Evolutionary conservation across 352 stramenopile genomes (phyloP), one percentile per base, ranked within the genome.

Genomic region (Phytophthora pseudosyringae): DNA sequence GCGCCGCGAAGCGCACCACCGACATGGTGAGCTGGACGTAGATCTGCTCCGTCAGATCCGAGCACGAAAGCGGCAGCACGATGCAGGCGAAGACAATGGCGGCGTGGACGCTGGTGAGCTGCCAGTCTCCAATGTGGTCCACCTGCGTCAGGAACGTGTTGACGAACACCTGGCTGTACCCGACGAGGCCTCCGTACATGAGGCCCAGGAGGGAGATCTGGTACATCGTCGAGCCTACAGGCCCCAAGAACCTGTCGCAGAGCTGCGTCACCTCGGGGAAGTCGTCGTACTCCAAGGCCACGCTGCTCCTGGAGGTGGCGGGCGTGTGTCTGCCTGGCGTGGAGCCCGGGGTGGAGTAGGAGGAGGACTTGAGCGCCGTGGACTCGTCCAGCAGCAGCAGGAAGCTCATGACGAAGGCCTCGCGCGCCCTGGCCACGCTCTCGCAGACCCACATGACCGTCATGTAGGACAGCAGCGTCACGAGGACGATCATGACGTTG

Each of bases 391-490:
- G 44, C 35, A 78, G 43, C 36, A 62, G 44, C 35, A 78, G 43
- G 11, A 69, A 69, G 36, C 36, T 68, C 31, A 77, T 35, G 4
- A 78, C 49, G 31, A 75, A 80, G 45, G 79, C 75, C 40, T 89
- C 75, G 7, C 79, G 67, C 8, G 85, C 83, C 0, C 85, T 75
- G 2, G 76, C 78, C 12, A 91, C 78, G 3, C 75, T 89, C 71
- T 97, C 89, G 26, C 80, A 91, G 18, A 97, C 81, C 88, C 88
- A 97, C 73, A 93, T 88, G 47, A 97, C 90, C n/a, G 90, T 97
- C 62, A 91, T 81, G 68, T 96, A 96, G 8, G 76, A 90, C 29
- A 96, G 65, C 15, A 92, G 31, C 5, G 87, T 94, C 1, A 97
- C 86, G n/a, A 91, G 21, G 1, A 89, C 36, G 61, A 96, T 87